Base-by-base conservation (phyloP, 2,329 filamentous ascomycete genomes). In the Stemphylium beticola region DNA sequence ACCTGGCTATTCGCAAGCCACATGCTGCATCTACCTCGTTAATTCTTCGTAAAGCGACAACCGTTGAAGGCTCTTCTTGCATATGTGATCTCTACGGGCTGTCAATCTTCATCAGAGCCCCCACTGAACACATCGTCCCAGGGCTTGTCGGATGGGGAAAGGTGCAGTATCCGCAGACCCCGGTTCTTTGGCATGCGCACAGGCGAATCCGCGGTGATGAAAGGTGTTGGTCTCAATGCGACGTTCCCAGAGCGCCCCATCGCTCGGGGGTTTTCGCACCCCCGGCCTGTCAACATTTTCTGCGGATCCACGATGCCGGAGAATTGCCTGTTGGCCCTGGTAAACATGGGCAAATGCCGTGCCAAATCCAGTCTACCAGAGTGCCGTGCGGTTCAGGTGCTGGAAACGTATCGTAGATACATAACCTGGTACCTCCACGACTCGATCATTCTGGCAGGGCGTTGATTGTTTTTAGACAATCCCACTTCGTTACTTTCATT, bases 261-360 rank as follows among this genome's bases (percentile, higher is more conserved):
- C 20, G 18, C 29, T 54, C 38, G 39, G 46, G 41, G 33, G 9
- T 34, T 39, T 33, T 44, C 24, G 39, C 33, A 39, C 43, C 32
- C 33, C 46, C 22, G 20, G 22, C 12, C 18, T 50, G 15, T 12
- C 22, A 34, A 39, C 39, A 33, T n/a, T 40, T 40, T 26, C 29
- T 44, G 48, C 39, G 18, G 45, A 22, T 44, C 46, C 46, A 54
- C 41, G 41, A 39, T 38, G 31, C 42, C 32, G 51, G 48, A 54
- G 41, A 47, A 44, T 44, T 54, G 18, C 14, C 33, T 20, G 45
- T 54, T 54, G 51, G 51, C 51, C 29, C n/a, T 29, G 15, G 14
- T 40, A 22, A 20, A 24, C 20, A 32, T 49, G 38, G 45, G 51
- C 9, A 40, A 34, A 20, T 50, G 40, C 31, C 41, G 51, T 43